Base-by-base conservation (phyloP, 164 flowering plant species). In the Brasenia schreberi region DNA sequence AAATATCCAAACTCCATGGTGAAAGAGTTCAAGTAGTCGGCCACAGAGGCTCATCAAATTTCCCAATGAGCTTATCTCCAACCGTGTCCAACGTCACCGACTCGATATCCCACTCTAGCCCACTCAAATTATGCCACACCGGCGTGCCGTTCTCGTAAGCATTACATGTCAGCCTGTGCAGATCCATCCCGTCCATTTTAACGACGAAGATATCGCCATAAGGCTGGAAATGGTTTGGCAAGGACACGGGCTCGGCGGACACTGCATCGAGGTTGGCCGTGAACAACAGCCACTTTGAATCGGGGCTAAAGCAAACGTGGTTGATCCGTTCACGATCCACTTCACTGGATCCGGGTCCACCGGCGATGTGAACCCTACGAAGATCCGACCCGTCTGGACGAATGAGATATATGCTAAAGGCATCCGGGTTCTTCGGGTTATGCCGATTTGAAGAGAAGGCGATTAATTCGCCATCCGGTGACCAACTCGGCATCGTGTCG, bases 401-500 rank as follows among this genome's bases (percentile, higher is more conserved):
- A 17, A 71, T 43, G 0, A 75, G 18, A 42, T 75, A 75, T 23
- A 89, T 76, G 59, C 90, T 73, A 65, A 87, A 89, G 0, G 59
- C 70, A 0, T 61, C 81, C 4, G 5, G 53, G 61, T 83, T 71
- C 4, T 66, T 66, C 0, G 88, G 84, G 56, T 81, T 76, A 70
- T 92, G 91, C 18, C 87, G 61, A 66, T 87, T 89, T 0, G 98
- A 93, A 0, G 98, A 90, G 68, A 90, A 93, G 0, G 90, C 96
- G 0, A 93, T 90, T 43, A 83, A 73, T 43, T 88, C 76, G 3
- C 98, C 97, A 19, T 79, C 83, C 0, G 96, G 93, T 0, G 96
- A 92, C 96, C 98, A 92, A 68, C 74, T 73, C 1, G 96, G 96
- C 98, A 92, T 92, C 2, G 98, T 92, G 66, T 92, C 98, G 9